Evolutionary conservation across 331 rosid genomes (phyloP), one percentile per base, ranked within the genome.

Genomic region (Malus hybrid): DNA sequence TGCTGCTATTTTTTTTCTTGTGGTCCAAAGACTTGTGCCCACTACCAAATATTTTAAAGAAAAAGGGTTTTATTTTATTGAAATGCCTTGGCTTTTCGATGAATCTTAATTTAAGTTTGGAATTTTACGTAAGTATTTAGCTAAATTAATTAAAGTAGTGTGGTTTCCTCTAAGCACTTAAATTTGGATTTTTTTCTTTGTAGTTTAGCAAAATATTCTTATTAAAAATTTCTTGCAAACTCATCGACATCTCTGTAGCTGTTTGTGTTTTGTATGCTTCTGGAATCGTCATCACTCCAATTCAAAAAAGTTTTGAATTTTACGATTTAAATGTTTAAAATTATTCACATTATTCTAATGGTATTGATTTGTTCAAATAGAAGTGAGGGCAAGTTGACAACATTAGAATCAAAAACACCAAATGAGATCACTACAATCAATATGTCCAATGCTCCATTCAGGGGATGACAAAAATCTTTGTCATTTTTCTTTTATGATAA

Each of bases 1-100:
- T 75, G 77, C 65, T 78, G 82, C 57, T 39, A 2, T 74, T 85
- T 84, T 83, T 6, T 16, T 16, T 6, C 65, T 32, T 11, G 29
- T 44, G 46, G 61, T 46, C 70, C 55, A 3, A 28, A 42, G 22
- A 59, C 62, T 44, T 44, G 70, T 73, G 61, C 36, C 70, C 46
- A 44, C 77, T 62, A 10, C 59, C 28, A 36, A 22, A 22, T 73
- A 73, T 36, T 19, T 34, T 33, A 20, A 36, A 57, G 6, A 57
- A 39, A 57, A 57, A 8, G 2, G 14, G 4, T 39, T 34, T n/a
- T 7, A 39, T 59, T 27, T 42, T 73, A 24, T 44, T 39, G 28
- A 27, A 60, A 9, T 39, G 36, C 16, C 28, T 5, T 68, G 69
- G 52, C 33, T 32, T 56, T 33, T 57, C 7, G 10, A 69, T 9